Evolutionary conservation across 208 protist genomes (phyloP).

Genomic region (Jaenimonas drosophilae): DNA sequence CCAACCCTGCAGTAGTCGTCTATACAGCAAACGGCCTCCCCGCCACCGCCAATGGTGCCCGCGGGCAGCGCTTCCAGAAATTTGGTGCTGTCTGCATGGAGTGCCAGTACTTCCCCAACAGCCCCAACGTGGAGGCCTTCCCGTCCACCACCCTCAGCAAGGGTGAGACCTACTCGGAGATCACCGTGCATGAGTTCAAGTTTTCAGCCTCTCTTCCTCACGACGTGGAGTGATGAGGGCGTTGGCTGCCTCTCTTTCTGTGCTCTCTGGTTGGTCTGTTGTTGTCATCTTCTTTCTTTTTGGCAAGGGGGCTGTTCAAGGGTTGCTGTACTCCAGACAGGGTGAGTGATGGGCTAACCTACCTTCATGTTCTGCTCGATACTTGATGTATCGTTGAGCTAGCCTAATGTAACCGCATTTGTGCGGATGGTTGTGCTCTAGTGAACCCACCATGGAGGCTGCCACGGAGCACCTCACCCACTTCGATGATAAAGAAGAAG

Average conservation of each 20-base stretch:
- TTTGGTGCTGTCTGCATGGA: constrained; percentile 32
- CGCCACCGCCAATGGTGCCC: constrained; percentile 19
- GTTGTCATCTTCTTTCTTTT: background rate
- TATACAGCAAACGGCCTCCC: constrained; percentile 60
- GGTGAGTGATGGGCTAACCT: too few species aligned
- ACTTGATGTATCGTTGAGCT: too few species aligned
- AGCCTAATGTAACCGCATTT: too few species aligned
- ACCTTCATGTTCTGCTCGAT: too few species aligned
- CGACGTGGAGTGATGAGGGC: too few species aligned
- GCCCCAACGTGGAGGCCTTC: constrained; percentile 20
- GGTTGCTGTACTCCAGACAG: too few species aligned
- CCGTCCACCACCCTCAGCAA: constrained; percentile 25
- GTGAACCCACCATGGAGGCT: too few species aligned
- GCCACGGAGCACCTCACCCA: too few species aligned
- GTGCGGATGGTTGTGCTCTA: too few species aligned
- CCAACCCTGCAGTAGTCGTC: constrained; percentile 48
- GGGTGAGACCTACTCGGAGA: constrained; percentile 28
- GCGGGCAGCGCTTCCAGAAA: constrained; percentile 33
- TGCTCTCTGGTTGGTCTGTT: background rate
- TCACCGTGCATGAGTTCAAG: constrained; percentile 46
- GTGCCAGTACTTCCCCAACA: constrained; percentile 36
- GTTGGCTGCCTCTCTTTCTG: background rate
- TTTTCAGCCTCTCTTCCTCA: too few species aligned
- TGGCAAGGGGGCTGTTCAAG: background rate
- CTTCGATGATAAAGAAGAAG: too few species aligned